phyloP scores from a whole-genome alignment of 2,329 filamentous ascomycete genomes.

The Penicillium sp. region DNA sequence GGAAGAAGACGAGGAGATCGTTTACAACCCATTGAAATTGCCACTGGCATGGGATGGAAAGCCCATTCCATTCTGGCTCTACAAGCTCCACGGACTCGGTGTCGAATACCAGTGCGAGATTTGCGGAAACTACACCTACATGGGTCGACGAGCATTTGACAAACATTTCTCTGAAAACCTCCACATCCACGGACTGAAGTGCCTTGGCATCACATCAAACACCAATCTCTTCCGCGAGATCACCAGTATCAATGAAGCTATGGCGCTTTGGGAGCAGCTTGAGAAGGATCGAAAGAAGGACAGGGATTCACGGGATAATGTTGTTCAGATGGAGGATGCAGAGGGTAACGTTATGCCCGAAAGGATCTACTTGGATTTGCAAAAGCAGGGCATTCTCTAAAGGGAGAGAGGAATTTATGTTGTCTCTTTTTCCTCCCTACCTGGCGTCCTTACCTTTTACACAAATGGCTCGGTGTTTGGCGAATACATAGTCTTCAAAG shows the following conservation, averaged over 20 bases:
- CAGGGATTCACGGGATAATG: conserved; percentile 71
- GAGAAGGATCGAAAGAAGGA: conserved; percentile 78
- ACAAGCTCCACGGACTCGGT: conserved; percentile 91
- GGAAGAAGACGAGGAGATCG: conserved; percentile 76
- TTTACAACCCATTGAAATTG: conserved; percentile 95
- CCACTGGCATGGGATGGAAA: conserved; percentile 98
- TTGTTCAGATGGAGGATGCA: conserved; percentile 98
- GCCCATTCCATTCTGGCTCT: conserved; percentile 98
- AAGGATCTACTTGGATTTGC: conserved; percentile 94
- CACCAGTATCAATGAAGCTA: conserved; percentile 82
- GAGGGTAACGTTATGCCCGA: conserved; percentile 99
- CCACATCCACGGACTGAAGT: conserved; percentile 91
- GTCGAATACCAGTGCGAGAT: conserved; percentile 96
- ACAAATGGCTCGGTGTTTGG: conserved; percentile 34
- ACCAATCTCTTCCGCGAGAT: conserved; percentile 92
- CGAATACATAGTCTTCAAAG: conserved; percentile 12
- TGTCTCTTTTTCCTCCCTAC: neutral
- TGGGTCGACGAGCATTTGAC: conserved; percentile 92
- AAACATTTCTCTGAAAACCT: conserved; percentile 96
- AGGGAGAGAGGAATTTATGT: neutral
- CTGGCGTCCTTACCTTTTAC: conserved; percentile 7
- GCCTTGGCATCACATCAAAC: conserved; percentile 81
- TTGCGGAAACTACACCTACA: conserved; percentile 98
- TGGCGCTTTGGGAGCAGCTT: conserved; percentile 89
- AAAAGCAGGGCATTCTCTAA: conserved; percentile 83